Base-by-base conservation (phyloP, 1,139 yeast species). In the Yamadazyma triangularis region DNA sequence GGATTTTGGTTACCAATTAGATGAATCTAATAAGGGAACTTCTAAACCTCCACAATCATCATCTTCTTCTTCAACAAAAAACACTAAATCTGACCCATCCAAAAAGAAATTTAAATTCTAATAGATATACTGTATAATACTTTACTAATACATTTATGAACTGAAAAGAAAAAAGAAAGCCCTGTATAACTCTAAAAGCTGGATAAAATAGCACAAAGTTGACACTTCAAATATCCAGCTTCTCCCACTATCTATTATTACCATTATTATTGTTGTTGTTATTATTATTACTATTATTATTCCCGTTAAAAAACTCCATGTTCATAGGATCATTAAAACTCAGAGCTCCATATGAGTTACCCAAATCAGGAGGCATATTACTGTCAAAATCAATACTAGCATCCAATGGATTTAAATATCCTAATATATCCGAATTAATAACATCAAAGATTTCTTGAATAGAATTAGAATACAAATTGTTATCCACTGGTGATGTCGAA, bases 401-500 rank as follows among this genome's bases (percentile, higher is more conserved):
- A 23, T 56, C 60, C 16, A 51, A 39, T 4, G 63, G 61, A 32
- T 58, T 56, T 25, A 60, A 44, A 36, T 46, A 54, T 15, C 47
- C 45, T 30, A 53, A 31, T 10, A 58, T 40, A 39, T 60, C 65
- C 2, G 53, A 47, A 32, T 59, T 63, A 12, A 60, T 55, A 23
- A 50, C 61, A 35, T 55, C 56, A 39, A 60, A 58, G 12, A 60
- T 50, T 19, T 55, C 59, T 28, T 60, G 60, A 20, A 57, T 40
- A 4, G 59, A 45, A 23, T 35, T 41, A 10, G 41, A 33, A 25
- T 30, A 36, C 14, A 26, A 13, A 22, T 35, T 37, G 13, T 27
- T 33, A n/a, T 38, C 6, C 10, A 39, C 33, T 10, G 43, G 35
- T 3, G 36, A 22, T n/a, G n/a, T n/a, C 12, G 30, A 21, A 9